A percentile compares a stretch with the other conserved stretches of the same genome.
Evolutionary conservation across 805 yeast species (phyloP).

Genomic region (Wickerhamiella lipophila): DNA sequence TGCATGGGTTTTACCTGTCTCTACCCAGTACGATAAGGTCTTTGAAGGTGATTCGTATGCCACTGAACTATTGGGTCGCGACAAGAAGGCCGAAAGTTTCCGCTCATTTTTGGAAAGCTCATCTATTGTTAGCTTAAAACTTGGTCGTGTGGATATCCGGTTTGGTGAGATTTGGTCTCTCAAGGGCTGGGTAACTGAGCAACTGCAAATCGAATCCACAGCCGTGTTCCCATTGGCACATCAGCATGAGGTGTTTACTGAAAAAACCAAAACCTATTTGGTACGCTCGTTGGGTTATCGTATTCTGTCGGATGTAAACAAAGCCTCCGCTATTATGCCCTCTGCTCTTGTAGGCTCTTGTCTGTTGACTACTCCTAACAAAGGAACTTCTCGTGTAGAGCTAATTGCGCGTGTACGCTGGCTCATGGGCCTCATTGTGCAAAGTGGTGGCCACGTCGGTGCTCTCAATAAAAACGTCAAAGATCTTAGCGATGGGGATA

Average conservation of each 20-base stretch:
- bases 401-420: conserved; percentile 28
- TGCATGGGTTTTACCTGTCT: conserved; percentile 40
- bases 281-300: conserved; percentile 43
- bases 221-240: conserved; percentile 9
- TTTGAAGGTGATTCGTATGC: conserved; percentile 44
- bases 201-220: conserved; percentile 20
- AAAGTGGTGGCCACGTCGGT: conserved; percentile 32
- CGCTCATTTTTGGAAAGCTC: conserved; percentile 29
- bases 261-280: conserved; percentile 17
- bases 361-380: conserved; percentile 30
- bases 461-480: conserved; percentile 24
- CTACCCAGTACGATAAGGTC: conserved; percentile 48
- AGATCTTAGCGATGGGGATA: conserved; percentile 19
- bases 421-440: conserved; percentile 28
- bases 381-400: conserved; percentile 30
- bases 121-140: conserved; percentile 25
- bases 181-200: conserved; percentile 25
- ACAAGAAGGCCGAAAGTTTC: conserved; percentile 43
- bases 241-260: background rate
- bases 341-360: conserved; percentile 41
- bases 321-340: conserved; percentile 40
- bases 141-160: conserved; percentile 33
- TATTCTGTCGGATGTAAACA: conserved; percentile 41
- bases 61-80: conserved; percentile 44
- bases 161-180: conserved; percentile 34